Percentiles rank a stretch among this genome's conserved stretches.
These are phyloP conservation scores for Penicillium antarcticum DNA, from an alignment of 495 filamentous ascomycete genomes.

Conservation along the genomic window DNA sequence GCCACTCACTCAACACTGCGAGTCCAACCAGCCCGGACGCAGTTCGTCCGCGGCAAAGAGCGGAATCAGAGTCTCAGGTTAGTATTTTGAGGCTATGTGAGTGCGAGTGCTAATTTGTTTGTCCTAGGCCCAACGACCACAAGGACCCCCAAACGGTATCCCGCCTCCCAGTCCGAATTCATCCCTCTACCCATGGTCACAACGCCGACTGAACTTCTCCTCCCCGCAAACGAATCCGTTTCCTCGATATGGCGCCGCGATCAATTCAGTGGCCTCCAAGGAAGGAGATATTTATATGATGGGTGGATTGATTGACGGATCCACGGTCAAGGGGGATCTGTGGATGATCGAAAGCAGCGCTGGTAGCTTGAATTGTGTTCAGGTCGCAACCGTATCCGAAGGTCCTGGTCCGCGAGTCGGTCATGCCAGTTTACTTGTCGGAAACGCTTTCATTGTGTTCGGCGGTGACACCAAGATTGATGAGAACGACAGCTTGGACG, in stretches of 20 bases:
- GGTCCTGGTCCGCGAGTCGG: constrained; percentile 95
- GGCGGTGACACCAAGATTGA: constrained; percentile 98
- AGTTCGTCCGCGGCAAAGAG: constrained; percentile 46
- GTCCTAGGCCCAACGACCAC: constrained; percentile 31
- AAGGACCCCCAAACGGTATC: constrained; percentile 31
- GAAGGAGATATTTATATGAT: constrained; percentile 98
- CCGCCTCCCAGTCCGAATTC: constrained; percentile 44
- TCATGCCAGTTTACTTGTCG: constrained; percentile 89
- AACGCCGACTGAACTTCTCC: constrained; percentile 81
- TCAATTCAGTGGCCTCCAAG: constrained; percentile 88
- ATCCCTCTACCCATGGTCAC: constrained; percentile 93
- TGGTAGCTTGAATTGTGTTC: constrained; percentile 84
- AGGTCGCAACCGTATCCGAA: constrained; percentile 85
- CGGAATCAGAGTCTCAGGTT: constrained; percentile 51
- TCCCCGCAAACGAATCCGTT: constrained; percentile 83
- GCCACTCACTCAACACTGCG: constrained; percentile 60
- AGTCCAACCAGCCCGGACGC: constrained; percentile 51
- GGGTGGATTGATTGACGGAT: constrained; percentile 92
- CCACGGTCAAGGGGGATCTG: constrained; percentile 91
- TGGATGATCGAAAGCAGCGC: constrained; percentile 94
- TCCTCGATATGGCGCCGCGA: constrained; percentile 94
- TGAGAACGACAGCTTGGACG: constrained; percentile 84
- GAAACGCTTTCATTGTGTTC: constrained; percentile 99
- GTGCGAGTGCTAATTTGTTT: background rate
- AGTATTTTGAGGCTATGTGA: constrained; percentile 14